These are phyloP conservation scores for Neocallimastix lanati DNA, from an alignment of 192 early-diverging fungal genomes.

Conservation along the genomic window DNA sequence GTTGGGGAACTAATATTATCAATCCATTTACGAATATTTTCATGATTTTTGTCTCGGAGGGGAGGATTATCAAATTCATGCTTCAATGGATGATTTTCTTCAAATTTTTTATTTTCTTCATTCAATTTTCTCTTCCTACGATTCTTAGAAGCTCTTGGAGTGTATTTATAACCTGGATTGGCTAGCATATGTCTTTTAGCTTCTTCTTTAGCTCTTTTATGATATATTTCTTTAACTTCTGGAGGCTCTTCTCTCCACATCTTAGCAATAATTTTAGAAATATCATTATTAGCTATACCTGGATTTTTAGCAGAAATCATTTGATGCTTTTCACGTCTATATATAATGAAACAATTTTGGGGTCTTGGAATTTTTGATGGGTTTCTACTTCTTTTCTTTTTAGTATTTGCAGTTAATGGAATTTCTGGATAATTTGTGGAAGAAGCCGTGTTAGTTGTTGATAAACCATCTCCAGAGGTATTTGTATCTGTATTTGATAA, in stretches of 20 bases:
- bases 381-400: neutral
- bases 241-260: conserved; percentile 32
- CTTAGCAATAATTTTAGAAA: conserved; percentile 31
- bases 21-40: neutral
- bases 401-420: neutral
- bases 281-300: conserved; percentile 29
- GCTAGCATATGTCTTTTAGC: conserved; percentile 23
- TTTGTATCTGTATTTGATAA: neutral
- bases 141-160: conserved; percentile 9
- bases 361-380: conserved; percentile 11
- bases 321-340: conserved; percentile 33
- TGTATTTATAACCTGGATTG: conserved; percentile 42
- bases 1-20: neutral
- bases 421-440: neutral
- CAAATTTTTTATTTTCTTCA: neutral
- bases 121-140: neutral
- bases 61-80: neutral
- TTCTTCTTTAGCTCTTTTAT: conserved; percentile 24
- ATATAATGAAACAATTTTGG: conserved; percentile 34
- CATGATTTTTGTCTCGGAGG: neutral
- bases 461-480: neutral
- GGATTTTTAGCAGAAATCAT: conserved; percentile 18
- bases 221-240: conserved; percentile 25
- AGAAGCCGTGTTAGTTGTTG: neutral
- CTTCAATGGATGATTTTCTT: neutral